Conservation (phyloP, 768 basidiomycete genomes). For the Psilocybe tampanensis region DNA sequence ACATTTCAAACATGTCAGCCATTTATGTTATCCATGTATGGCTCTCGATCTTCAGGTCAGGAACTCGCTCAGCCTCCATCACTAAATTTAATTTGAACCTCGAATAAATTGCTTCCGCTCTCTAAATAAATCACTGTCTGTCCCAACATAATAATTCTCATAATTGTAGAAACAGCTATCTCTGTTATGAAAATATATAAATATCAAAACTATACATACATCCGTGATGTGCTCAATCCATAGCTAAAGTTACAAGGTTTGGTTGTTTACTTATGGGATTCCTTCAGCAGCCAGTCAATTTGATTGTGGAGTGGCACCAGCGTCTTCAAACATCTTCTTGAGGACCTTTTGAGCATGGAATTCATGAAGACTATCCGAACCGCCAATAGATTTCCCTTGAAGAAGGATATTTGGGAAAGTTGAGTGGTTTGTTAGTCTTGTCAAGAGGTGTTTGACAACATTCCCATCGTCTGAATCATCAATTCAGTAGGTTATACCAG, state of each 20-base stretch:
- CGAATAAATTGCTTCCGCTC: too few species aligned
- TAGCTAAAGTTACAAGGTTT: too few species aligned
- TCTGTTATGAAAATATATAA: too few species aligned
- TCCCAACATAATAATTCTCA: too few species aligned
- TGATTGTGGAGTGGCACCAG: conserved; percentile 34
- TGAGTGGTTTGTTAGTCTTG: conserved; percentile 61
- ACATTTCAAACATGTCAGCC: background rate
- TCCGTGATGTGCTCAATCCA: too few species aligned
- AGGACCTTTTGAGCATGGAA: conserved; percentile 54
- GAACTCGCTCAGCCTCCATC: too few species aligned
- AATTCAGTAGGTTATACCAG: background rate
- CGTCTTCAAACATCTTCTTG: conserved; percentile 45
- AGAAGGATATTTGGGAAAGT: conserved; percentile 82
- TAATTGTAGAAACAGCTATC: too few species aligned
- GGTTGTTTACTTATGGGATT: background rate
- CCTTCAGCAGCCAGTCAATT: background rate
- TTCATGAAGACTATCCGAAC: conserved; percentile 58
- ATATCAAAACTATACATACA: too few species aligned
- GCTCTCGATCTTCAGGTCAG: too few species aligned
- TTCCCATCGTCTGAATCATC: conserved; percentile 53
- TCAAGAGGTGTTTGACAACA: conserved; percentile 65
- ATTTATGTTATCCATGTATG: background rate
- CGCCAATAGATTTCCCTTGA: conserved; percentile 63
- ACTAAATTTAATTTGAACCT: too few species aligned
- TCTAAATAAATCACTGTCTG: too few species aligned